Base-by-base conservation (phyloP, 2,329 filamentous ascomycete genomes). In the Blumeriella jaapii region DNA sequence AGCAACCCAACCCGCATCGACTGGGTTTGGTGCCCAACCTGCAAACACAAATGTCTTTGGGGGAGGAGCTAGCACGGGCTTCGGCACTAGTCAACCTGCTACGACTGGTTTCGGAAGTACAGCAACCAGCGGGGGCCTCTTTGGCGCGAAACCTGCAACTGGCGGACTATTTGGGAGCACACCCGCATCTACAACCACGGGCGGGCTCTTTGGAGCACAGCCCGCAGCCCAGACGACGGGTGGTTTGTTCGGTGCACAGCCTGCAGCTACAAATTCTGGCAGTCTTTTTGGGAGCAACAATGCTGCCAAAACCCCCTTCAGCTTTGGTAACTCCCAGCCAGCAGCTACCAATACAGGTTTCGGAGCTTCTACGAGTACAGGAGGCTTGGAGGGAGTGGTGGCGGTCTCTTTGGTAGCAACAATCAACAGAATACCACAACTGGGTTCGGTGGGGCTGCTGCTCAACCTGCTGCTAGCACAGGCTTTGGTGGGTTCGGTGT, bases 61-160 rank as follows among this genome's bases (percentile, higher is more conserved):
- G 2, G 26, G 33, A 22, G 33, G 33, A 35, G 26, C 33, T 23
- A 35, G 25, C 19, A 35, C 33, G 14, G 59, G 61, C 24, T 61
- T 61, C 34, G 56, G 56, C 34, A 56, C 43, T 37, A 60, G 50
- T 44, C 64, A 56, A 43, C 63, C 59, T 40, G 50, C 57, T 6
- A 49, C 49, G 25, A 55, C 61, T 43, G 64, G 61, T 8, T 76
- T 76, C 46, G 71, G 71, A 24, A 38, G 39, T 12, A 36, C 45
- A n/a, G 25, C 29, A 6, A 44, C 55, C 42, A 49, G 55, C 28
- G 54, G 56, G 25, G 54, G 58, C 25, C 42, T 65, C 6, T 66
- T 68, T 38, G 63, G 63, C 19, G 49, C 58, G 46, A 48, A 57
- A 47, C 47, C 51, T 30, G 44, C 50, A n/a, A 51, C 61, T 45